These are phyloP conservation scores for Syncephalastrum monosporum DNA, from an alignment of 371 early-diverging fungal genomes.

Conservation along the genomic window DNA sequence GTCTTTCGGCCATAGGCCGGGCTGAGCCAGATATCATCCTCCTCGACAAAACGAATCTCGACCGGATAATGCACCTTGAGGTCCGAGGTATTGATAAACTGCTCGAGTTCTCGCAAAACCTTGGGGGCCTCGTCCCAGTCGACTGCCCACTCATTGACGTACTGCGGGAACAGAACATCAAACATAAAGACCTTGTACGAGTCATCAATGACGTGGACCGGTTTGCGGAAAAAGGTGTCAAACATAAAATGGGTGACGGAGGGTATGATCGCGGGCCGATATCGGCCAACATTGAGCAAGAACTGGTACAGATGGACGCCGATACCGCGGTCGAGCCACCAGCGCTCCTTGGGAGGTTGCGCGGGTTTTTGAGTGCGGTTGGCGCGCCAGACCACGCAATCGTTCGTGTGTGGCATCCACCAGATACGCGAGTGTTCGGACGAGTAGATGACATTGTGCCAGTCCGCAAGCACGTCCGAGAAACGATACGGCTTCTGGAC, in stretches of 20 bases:
- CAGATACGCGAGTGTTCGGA: slow-evolving; percentile 82
- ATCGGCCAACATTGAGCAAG: slow-evolving; percentile 62
- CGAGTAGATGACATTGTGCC: slow-evolving; percentile 56
- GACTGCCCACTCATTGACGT: slow-evolving; percentile 87
- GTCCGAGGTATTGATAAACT: slow-evolving; percentile 53
- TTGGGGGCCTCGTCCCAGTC: slow-evolving; percentile 63
- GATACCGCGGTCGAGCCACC: slow-evolving; percentile 53
- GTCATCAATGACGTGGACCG: slow-evolving; percentile 57
- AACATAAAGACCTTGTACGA: slow-evolving; percentile 79
- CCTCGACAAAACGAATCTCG: slow-evolving; percentile 77
- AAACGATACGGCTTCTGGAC: slow-evolving; percentile 67
- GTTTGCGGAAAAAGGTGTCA: slow-evolving; percentile 43
- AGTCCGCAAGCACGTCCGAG: slow-evolving; percentile 54
- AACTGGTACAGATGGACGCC: slow-evolving; percentile 70
- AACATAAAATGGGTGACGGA: slow-evolving; percentile 56
- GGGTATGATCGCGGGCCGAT: slow-evolving; percentile 61
- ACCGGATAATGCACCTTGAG: slow-evolving; percentile 77
- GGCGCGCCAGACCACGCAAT: slow-evolving; percentile 76
- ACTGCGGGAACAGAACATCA: slow-evolving; percentile 83
- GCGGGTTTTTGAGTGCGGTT: slow-evolving; percentile 58
- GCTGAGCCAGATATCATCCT: slow-evolving; percentile 79
- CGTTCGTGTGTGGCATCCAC: slow-evolving; percentile 86
- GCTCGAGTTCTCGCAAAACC: slow-evolving; percentile 62
- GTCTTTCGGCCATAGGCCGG: slow-evolving; percentile 69
- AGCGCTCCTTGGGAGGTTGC: slow-evolving; percentile 25